Evolutionary conservation across 768 basidiomycete genomes (phyloP).

Genomic region (Polyporus arcularius): DNA sequence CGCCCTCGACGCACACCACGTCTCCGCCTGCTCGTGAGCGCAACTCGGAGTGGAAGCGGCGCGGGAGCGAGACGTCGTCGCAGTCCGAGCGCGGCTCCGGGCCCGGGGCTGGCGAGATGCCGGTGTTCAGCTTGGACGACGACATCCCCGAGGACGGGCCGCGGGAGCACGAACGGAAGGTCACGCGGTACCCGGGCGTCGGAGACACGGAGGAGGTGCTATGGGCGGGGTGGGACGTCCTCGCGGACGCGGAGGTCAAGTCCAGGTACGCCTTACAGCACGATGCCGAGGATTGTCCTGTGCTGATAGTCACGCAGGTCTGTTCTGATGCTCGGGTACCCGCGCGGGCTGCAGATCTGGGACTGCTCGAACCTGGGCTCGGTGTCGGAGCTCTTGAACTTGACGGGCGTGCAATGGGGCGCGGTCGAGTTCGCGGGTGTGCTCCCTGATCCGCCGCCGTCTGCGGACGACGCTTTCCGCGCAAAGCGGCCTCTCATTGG

Average conservation of each 20-base stretch:
- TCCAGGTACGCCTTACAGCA: conserved; percentile 23
- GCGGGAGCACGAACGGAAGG: conserved; percentile 9
- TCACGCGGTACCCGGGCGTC: conserved; percentile 30
- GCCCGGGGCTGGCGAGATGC: conserved; percentile 14
- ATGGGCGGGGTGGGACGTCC: conserved; percentile 50
- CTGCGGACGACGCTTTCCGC: conserved; percentile 31
- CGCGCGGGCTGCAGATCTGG: conserved; percentile 59
- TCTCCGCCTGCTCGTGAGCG: conserved; percentile 10
- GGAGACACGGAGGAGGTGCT: conserved; percentile 37
- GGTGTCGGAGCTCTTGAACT: conserved; percentile 55
- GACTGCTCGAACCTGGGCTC: conserved; percentile 55
- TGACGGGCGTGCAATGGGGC: conserved; percentile 41
- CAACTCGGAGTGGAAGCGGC: conserved; percentile 19
- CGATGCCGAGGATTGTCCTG: not conserved
- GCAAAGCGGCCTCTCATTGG: conserved; percentile 38
- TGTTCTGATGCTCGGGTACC: conserved; percentile 56
- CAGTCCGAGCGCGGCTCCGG: not conserved
- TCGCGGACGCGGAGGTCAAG: conserved; percentile 8
- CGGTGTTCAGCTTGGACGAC: conserved; percentile 31
- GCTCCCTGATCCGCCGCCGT: conserved; percentile 35
- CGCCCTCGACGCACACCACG: conserved; percentile 6
- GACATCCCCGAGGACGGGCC: conserved; percentile 21
- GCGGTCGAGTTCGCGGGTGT: conserved; percentile 41
- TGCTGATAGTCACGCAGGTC: not conserved
- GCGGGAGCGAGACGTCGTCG: conserved; percentile 19